These are phyloP conservation scores for Larix kaempferi DNA, from an alignment of 75 land plant species.

Conservation along the genomic window DNA sequence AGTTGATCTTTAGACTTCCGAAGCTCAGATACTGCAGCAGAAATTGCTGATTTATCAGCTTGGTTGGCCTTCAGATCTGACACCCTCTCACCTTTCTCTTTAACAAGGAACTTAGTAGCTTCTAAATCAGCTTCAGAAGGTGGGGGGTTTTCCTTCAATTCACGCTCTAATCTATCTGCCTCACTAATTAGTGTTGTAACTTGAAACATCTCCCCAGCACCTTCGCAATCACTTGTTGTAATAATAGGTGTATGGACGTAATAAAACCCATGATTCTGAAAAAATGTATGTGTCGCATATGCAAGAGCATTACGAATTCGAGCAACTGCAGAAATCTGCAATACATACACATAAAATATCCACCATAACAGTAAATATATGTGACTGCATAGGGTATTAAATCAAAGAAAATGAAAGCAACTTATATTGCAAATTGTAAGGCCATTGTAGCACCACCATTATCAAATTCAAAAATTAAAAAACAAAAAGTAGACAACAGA, in stretches of 20 bases:
- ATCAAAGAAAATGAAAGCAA: not conserved
- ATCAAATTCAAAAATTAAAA: not conserved
- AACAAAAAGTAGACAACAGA: not conserved
- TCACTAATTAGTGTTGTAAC: conserved; percentile 85
- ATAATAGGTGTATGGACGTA: conserved; percentile 97
- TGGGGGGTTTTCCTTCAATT: conserved; percentile 63
- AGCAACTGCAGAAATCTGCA: conserved; percentile 70
- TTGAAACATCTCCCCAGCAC: conserved; percentile 99
- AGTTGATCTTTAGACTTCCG: conserved; percentile 65
- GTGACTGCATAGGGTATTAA: not conserved
- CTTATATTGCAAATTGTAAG: not conserved
- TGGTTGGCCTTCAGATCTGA: conserved; percentile 61
- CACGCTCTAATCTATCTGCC: conserved; percentile 76
- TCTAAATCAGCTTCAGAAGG: conserved; percentile 81
- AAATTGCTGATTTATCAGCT: conserved; percentile 60
- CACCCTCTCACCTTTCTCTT: conserved; percentile 68
- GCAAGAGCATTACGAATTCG: conserved; percentile 90
- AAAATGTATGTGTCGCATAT: conserved; percentile 88
- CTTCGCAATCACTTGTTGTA: conserved; percentile 99
- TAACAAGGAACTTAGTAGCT: conserved; percentile 47
- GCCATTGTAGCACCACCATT: not conserved
- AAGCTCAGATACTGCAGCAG: conserved; percentile 59
- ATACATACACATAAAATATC: not conserved
- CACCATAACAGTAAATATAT: not conserved
- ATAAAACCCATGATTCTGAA: conserved; percentile 75